phyloP scores from a whole-genome alignment of 2,329 filamentous ascomycete genomes.

The Dactylonectria macrodidyma region DNA sequence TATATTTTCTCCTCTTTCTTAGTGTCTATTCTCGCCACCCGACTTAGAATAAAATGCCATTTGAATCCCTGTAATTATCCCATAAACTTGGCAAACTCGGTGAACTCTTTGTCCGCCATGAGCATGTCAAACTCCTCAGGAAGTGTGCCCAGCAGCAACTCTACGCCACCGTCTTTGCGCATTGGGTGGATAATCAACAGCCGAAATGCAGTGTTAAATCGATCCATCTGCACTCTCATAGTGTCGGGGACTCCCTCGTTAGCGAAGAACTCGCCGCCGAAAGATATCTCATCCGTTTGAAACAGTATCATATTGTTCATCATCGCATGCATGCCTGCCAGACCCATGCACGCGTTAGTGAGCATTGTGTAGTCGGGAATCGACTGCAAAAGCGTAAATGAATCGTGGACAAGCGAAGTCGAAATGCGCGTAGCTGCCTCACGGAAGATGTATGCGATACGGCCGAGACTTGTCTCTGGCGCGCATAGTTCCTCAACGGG shows the following conservation, averaged over 20 bases:
- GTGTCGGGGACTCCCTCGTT: slow-evolving; percentile 45
- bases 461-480: background rate
- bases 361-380: background rate
- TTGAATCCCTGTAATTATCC: background rate
- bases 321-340: slow-evolving; percentile 22
- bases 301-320: slow-evolving; percentile 50
- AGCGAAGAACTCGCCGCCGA: slow-evolving; percentile 45
- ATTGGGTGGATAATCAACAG: slow-evolving; percentile 46
- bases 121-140: slow-evolving; percentile 48
- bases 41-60: background rate
- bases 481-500: background rate
- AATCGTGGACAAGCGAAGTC: background rate
- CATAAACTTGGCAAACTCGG: slow-evolving; percentile 37
- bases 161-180: slow-evolving; percentile 45
- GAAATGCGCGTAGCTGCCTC: background rate
- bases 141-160: slow-evolving; percentile 45
- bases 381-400: background rate
- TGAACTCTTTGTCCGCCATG: slow-evolving; percentile 43
- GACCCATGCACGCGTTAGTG: background rate
- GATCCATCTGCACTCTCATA: slow-evolving; percentile 46
- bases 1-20: too few relatives aligned
- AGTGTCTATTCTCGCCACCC: background rate
- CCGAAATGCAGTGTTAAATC: slow-evolving; percentile 42
- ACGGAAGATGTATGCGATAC: background rate
- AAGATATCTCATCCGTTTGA: slow-evolving; percentile 42